Evolutionary conservation across 768 basidiomycete genomes (phyloP).

Genomic region (Leccinellum rugosiceps): DNA sequence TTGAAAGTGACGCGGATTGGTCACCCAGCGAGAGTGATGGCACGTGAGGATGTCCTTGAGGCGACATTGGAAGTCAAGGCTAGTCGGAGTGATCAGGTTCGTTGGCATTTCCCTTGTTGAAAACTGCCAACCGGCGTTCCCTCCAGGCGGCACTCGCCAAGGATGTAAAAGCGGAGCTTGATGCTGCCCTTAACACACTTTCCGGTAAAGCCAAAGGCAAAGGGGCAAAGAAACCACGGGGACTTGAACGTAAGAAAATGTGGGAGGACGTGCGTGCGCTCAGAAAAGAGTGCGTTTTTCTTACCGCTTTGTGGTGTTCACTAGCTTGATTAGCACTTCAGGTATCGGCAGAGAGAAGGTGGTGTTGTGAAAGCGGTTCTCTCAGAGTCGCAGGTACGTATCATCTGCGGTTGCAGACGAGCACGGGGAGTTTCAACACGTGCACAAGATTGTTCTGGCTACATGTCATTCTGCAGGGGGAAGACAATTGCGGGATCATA

Average conservation of each 20-base stretch:
- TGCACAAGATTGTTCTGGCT: conserved; percentile 75
- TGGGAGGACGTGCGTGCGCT: conserved; percentile 87
- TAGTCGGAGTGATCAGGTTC: conserved; percentile 65
- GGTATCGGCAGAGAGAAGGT: conserved; percentile 86
- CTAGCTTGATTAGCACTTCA: conserved; percentile 27
- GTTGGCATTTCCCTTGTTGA: neutral
- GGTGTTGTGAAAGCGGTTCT: conserved; percentile 82
- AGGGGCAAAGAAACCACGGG: conserved; percentile 69
- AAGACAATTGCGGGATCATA: conserved; percentile 67
- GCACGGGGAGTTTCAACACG: neutral
- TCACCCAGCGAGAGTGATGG: conserved; percentile 91
- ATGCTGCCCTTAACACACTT: conserved; percentile 60
- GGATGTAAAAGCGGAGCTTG: conserved; percentile 87
- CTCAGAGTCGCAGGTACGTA: conserved; percentile 64
- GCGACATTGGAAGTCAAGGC: conserved; percentile 74
- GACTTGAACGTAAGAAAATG: conserved; percentile 73
- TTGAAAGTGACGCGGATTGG: conserved; percentile 84
- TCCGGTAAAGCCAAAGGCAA: conserved; percentile 72
- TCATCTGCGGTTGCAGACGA: neutral
- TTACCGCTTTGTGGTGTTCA: neutral
- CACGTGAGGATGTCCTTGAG: conserved; percentile 60
- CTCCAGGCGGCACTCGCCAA: conserved; percentile 73
- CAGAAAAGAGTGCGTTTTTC: conserved; percentile 74
- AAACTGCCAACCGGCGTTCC: neutral
- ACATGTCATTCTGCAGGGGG: conserved; percentile 95